Base-by-base conservation (phyloP, 2,329 filamentous ascomycete genomes). In the Ustulina deusta region DNA sequence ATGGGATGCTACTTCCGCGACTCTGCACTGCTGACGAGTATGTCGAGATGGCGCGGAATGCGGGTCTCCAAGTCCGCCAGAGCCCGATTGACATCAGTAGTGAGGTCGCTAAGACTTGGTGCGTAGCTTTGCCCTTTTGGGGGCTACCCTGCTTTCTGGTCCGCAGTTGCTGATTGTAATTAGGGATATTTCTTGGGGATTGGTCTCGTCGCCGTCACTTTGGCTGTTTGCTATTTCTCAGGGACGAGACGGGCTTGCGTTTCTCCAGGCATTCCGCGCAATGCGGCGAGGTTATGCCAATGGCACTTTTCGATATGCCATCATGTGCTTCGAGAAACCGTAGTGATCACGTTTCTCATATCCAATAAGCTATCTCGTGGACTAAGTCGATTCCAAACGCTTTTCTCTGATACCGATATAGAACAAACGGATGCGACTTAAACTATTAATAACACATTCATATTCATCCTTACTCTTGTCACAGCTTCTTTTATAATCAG, bases 171-270 rank as follows among this genome's bases (percentile, higher is more conserved):
- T 70, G 34, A 66, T 48, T 9, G 29, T 42, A 5, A 34, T 6
- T 52, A 89, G 86, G 87, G 87, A 89, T 70, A 87, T 89, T n/a
- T 87, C 86, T 17, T 89, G 87, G 87, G 81, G 82, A 7, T 79
- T 89, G 10, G 82, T 89, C 17, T 86, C 88, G 68, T 88, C 85
- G 29, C 87, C 87, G 0, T 83, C 86, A 2, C 81, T 89, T 7
- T 89, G 87, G 87, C 84, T 86, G 0, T 88, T 89, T 69, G 87
- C 87, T 4, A 83, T 89, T 48, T 84, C 85, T 25, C 87, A 89
- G 72, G 87, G 87, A 11, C 79, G 87, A 57, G 87, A 89, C 69
- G 87, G 86, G 2, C 83, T 89, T 48, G 86, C 87, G 3, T 89
- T 89, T 70, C 76, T 89, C 65, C 86, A 89, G 74, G 84, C 87